A percentile compares a stretch with the other conserved stretches of the same genome.
phyloP scores from a whole-genome alignment of 2,329 filamentous ascomycete species.

The Helminthosporium solani region DNA sequence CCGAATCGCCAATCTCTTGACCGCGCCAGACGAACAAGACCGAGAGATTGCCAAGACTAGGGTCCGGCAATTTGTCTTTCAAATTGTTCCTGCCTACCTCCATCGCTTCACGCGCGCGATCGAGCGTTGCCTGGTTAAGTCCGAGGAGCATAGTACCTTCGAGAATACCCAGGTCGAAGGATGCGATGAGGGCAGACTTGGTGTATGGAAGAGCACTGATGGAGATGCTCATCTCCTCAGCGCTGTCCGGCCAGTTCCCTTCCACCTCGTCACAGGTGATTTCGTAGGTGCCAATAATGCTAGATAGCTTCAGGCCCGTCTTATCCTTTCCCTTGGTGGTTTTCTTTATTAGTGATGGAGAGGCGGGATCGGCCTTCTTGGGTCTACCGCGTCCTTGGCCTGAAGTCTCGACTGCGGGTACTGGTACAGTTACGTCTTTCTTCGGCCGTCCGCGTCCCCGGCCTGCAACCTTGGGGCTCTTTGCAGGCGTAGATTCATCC shows the following conservation, averaged over 20 bases:
- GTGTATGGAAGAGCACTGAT: constrained; percentile 3
- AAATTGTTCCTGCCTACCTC: background rate
- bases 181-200: background rate
- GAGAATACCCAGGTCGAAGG: constrained; percentile 1
- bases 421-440: background rate
- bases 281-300: constrained; percentile 2
- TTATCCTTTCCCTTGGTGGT: background rate
- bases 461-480: background rate
- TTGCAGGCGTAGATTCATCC: background rate
- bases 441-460: constrained; percentile 2
- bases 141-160: constrained; percentile 6
- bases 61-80: background rate
- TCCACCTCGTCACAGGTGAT: constrained; percentile 1
- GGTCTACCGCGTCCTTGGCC: constrained; percentile 1
- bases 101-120: background rate
- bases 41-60: background rate
- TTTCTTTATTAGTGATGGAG: background rate
- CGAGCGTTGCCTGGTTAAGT: background rate
- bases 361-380: background rate
- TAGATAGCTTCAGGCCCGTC: background rate
- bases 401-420: background rate
- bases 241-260: background rate
- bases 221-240: background rate
- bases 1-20: background rate
- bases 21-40: constrained; percentile 3